phyloP scores from a whole-genome alignment of 2,329 filamentous ascomycete genomes.

The Phialophora chinensis region DNA sequence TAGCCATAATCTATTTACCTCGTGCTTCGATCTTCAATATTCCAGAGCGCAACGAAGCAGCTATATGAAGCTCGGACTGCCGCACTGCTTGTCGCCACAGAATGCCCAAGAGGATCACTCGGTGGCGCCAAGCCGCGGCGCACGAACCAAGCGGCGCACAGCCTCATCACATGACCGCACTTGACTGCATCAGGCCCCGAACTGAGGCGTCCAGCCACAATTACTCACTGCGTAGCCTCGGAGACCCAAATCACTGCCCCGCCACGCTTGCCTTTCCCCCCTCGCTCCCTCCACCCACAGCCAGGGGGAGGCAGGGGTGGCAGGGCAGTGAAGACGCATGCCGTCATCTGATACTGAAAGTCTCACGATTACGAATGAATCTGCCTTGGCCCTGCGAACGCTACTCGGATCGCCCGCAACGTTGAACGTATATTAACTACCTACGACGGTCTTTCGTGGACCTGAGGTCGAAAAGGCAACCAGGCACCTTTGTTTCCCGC shows the following conservation, averaged over 20 bases:
- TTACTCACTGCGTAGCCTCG: neutral
- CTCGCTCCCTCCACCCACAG: neutral
- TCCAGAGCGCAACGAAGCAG: neutral
- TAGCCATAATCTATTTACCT: neutral
- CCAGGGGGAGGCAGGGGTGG: neutral
- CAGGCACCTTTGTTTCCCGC: constrained; percentile 11
- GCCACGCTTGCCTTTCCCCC: neutral
- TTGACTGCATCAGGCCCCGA: constrained; percentile 2
- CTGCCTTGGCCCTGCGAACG: constrained; percentile 9
- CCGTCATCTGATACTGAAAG: neutral
- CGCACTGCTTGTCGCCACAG: neutral
- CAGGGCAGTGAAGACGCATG: neutral
- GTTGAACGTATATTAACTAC: constrained; percentile 4
- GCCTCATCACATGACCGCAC: constrained; percentile 7
- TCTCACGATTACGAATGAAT: constrained; percentile 10
- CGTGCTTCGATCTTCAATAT: too few species aligned
- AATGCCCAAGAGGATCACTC: neutral
- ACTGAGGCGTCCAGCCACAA: constrained; percentile 7
- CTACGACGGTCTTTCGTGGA: too few species aligned
- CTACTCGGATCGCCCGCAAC: neutral
- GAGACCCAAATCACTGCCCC: constrained; percentile 9
- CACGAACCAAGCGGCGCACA: neutral
- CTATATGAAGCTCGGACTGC: neutral
- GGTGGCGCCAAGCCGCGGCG: constrained; percentile 14
- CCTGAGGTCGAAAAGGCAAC: neutral